Conservation (phyloP, 768 basidiomycete species). For the Leucocoprinus birnbaumii region DNA sequence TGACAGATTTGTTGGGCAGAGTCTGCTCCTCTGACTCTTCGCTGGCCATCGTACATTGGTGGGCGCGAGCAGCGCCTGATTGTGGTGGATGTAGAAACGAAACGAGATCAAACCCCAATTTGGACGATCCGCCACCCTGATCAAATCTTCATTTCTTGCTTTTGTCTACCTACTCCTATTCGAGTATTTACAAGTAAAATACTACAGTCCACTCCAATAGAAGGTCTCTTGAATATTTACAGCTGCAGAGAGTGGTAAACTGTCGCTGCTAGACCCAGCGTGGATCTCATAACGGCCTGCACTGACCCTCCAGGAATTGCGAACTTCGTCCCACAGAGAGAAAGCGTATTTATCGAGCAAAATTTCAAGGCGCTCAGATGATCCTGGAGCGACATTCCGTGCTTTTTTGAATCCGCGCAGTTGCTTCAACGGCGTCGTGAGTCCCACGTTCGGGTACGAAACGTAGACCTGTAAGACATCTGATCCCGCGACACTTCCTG, state of each 20-base stretch:
- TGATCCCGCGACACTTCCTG: conserved; percentile 48
- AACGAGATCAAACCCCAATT: not conserved
- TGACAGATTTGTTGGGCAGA: not conserved
- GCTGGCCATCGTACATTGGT: conserved; percentile 5
- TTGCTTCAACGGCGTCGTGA: conserved; percentile 56
- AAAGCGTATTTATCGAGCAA: conserved; percentile 66
- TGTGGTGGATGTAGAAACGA: not conserved
- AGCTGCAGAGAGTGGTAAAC: conserved; percentile 21
- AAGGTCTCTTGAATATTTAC: conserved; percentile 22
- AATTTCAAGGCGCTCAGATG: conserved; percentile 36
- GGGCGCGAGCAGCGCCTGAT: no score
- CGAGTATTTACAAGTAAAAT: no score
- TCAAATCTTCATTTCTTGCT: no score
- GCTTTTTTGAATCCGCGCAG: conserved; percentile 68
- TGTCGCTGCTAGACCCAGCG: conserved; percentile 38
- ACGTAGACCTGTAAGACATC: conserved; percentile 71
- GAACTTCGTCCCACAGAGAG: conserved; percentile 54
- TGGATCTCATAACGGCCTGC: conserved; percentile 48
- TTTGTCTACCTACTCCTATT: no score
- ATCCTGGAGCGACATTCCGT: conserved; percentile 45
- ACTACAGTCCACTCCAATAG: conserved; percentile 30
- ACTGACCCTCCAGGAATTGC: conserved; percentile 45
- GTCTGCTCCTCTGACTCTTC: not conserved
- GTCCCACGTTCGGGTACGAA: conserved; percentile 43
- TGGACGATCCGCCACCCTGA: not conserved